These are phyloP conservation scores for Peronospora farinosa DNA, from an alignment of 352 stramenopile genomes.

Conservation along the genomic window DNA sequence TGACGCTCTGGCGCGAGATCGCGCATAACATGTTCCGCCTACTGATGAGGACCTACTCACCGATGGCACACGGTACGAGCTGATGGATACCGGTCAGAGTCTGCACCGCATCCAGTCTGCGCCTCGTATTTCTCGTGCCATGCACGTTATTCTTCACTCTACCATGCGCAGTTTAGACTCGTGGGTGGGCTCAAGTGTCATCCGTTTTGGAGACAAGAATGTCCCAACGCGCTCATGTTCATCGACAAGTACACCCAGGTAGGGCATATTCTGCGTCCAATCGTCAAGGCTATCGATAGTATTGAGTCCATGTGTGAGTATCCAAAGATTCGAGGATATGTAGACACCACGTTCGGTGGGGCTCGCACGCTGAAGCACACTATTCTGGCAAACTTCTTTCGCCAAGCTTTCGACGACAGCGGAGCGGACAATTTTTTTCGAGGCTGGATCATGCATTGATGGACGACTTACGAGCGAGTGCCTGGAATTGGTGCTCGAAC, in stretches of 20 bases:
- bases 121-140: slow-evolving; percentile 89
- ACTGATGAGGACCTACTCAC: slow-evolving; percentile 90
- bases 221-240: slow-evolving; percentile 96
- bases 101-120: slow-evolving; percentile 91
- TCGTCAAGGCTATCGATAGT: slow-evolving; percentile 80
- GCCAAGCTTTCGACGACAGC: slow-evolving; percentile 93
- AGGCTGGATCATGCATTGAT: slow-evolving; percentile 94
- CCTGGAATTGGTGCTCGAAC: slow-evolving; percentile 97
- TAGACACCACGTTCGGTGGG: slow-evolving; percentile 81
- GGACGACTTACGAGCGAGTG: slow-evolving; percentile 92
- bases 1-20: slow-evolving; percentile 95
- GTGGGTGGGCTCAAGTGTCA: slow-evolving; percentile 93
- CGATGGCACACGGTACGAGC: slow-evolving; percentile 69
- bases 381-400: slow-evolving; percentile 95
- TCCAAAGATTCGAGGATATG: slow-evolving; percentile 50
- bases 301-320: slow-evolving; percentile 55
- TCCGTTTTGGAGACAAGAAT: slow-evolving; percentile 97
- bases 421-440: slow-evolving; percentile 94
- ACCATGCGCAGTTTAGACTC: slow-evolving; percentile 67
- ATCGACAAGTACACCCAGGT: slow-evolving; percentile 98
- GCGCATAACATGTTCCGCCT: slow-evolving; percentile 95
- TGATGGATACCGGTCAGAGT: slow-evolving; percentile 93
- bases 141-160: slow-evolving; percentile 90
- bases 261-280: slow-evolving; percentile 79
- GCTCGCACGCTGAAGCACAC: slow-evolving; percentile 76